Conservation (phyloP, 176 grass and related monocot species). For the Saccharum spontaneum region DNA sequence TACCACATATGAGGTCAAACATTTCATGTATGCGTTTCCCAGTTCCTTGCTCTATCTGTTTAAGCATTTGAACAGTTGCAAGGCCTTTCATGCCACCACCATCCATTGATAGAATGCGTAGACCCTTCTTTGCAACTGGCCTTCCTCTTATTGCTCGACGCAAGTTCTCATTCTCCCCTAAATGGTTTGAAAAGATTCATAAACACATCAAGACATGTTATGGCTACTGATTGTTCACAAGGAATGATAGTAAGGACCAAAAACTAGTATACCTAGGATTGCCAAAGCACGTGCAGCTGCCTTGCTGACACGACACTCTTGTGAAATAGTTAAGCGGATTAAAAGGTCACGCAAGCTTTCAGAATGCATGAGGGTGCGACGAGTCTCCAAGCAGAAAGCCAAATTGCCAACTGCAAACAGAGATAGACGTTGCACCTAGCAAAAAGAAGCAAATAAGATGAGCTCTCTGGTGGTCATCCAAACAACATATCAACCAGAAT, state of each 20-base stretch:
- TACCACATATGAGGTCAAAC: slow-evolving; percentile 99
- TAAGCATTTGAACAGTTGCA: slow-evolving; percentile 98
- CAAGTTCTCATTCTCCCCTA: slow-evolving; percentile 96
- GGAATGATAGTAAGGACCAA: neutral
- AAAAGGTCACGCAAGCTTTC: slow-evolving; percentile 87
- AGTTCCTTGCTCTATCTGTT: slow-evolving; percentile 96
- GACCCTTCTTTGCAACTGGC: slow-evolving; percentile 80
- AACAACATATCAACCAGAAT: slow-evolving; percentile 44
- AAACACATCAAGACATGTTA: slow-evolving; percentile 25
- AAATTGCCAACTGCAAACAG: slow-evolving; percentile 96
- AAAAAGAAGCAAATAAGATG: slow-evolving; percentile 51
- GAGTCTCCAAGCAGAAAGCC: slow-evolving; percentile 96
- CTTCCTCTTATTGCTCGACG: slow-evolving; percentile 84
- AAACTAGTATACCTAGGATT: slow-evolving; percentile 73
- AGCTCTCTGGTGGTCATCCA: slow-evolving; percentile 24
- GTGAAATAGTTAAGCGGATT: slow-evolving; percentile 73
- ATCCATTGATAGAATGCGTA: slow-evolving; percentile 96
- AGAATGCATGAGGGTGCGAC: slow-evolving; percentile 77
- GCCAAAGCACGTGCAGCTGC: slow-evolving; percentile 91
- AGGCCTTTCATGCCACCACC: slow-evolving; percentile 99
- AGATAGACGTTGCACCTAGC: slow-evolving; percentile 91
- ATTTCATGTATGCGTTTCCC: slow-evolving; percentile 94
- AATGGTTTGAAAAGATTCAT: slow-evolving; percentile 29
- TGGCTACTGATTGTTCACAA: slow-evolving; percentile 7
- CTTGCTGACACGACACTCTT: slow-evolving; percentile 67